Percentiles rank a stretch among this genome's conserved stretches.
These are phyloP conservation scores for Rhododendron ovatum DNA, from an alignment of 148 eudicot genomes.

Conservation along the genomic window DNA sequence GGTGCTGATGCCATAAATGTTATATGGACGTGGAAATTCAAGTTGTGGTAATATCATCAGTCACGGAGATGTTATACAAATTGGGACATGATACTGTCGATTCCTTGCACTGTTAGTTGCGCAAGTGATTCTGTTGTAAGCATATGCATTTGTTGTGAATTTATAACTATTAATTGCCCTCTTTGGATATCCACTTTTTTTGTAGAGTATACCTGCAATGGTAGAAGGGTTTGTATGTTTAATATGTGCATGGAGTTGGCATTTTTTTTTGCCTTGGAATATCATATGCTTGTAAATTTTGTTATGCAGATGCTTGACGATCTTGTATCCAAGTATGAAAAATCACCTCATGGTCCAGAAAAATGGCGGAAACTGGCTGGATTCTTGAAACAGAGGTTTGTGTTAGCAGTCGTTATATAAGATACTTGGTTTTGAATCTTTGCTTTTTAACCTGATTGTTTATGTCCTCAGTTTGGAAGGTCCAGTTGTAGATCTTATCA, in stretches of 20 bases:
- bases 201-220: neutral
- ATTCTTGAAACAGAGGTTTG: constrained; percentile 83
- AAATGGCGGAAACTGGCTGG: constrained; percentile 72
- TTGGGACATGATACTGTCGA: neutral
- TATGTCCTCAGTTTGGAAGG: constrained; percentile 74
- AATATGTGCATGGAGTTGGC: neutral
- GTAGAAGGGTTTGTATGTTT: neutral
- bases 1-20: neutral
- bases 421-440: constrained; percentile 2
- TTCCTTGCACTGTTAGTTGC: constrained; percentile 2
- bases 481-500: constrained; percentile 71
- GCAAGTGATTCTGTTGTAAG: constrained; percentile 7
- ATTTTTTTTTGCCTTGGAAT: constrained; percentile 1
- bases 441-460: constrained; percentile 1
- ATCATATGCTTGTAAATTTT: neutral
- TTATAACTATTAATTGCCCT: neutral
- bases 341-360: constrained; percentile 80
- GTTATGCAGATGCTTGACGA: constrained; percentile 63
- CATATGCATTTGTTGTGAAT: neutral
- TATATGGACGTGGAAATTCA: neutral
- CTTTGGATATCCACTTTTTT: neutral
- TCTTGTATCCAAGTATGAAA: constrained; percentile 64
- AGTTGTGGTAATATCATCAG: neutral
- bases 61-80: neutral
- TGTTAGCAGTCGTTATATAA: neutral